Evolutionary conservation across 495 filamentous ascomycete species (phyloP), one percentile per base, ranked within the genome.

Genomic region (Copromyces sp.): DNA sequence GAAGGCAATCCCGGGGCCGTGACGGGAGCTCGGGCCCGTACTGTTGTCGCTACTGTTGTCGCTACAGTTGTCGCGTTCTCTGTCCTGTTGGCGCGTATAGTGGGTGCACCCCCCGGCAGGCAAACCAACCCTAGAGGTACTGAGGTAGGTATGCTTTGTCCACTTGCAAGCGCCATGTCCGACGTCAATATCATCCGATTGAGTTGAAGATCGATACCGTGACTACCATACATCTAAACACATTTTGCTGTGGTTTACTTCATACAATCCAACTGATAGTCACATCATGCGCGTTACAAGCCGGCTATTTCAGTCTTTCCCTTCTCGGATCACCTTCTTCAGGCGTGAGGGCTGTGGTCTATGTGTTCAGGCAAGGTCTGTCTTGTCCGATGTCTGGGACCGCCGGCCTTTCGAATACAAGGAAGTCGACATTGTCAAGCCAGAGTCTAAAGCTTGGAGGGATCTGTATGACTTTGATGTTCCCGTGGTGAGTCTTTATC

Each of bases 381-480:
- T 90, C 5, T 83, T 97, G n/a, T 86, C 87, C 2, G 83, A 90
- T 39, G 87, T 94, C 8, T 89, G 90, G 82, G 89, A 92, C 71
- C 84, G 84, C 16, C 84, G 88, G 44, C 88, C 88, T 0, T 95
- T 97, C 79, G 88, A 86, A 45, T 97, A 92, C 80, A 80, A 85
- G n/a, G 92, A 97, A 79, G 84, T 92, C 61, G 89, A 97, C 79
- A 92, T 97, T 24, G 90, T 94, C 87, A 83, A 84, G 39, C 83
- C 87, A 0, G 87, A 84, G 45, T 85, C 88, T 44, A 87, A 90
- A 74, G 73, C 80, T 38, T 97, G 94, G 94, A 91, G 88, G 77
- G 86, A 91, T 78, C 79, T 93, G 16, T 97, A 97, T 78, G 94
- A 96, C 35, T 95, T 96, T 78, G 94, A 97, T 78, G 91, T 93